These are phyloP conservation scores for Pelomyxa schiedti DNA, from an alignment of 78 protist genomes.

Conservation along the genomic window DNA sequence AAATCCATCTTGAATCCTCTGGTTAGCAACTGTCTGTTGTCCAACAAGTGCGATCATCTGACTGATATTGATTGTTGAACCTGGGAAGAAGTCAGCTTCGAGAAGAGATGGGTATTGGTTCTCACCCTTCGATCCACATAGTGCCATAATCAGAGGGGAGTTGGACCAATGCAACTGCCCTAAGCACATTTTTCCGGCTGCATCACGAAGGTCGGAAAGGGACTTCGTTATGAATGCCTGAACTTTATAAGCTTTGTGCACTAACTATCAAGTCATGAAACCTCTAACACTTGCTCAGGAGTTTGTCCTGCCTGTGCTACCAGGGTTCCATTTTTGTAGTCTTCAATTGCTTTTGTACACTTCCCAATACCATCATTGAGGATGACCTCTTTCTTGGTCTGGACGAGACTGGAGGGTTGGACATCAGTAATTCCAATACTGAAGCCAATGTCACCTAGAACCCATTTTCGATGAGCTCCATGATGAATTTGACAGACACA, in stretches of 20 bases:
- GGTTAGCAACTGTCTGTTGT: conserved; percentile 92
- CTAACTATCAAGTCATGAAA: background rate
- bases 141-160: conserved; percentile 95
- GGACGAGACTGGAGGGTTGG: conserved; percentile 56
- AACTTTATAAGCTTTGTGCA: conserved; percentile 4
- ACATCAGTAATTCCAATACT: conserved; percentile 96
- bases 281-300: conserved; percentile 78
- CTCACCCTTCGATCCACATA: conserved; percentile 98
- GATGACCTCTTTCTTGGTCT: conserved; percentile 47
- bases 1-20: conserved; percentile 95
- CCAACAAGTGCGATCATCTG: conserved; percentile 99
- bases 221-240: conserved; percentile 54
- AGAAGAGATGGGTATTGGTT: background rate
- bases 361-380: conserved; percentile 48
- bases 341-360: conserved; percentile 48
- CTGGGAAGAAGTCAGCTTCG: too few species aligned
- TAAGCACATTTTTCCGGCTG: conserved; percentile 83
- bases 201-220: conserved; percentile 83
- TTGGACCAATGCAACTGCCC: conserved; percentile 63
- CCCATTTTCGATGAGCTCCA: background rate
- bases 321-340: conserved; percentile 51
- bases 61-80: conserved; percentile 91
- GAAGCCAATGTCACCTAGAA: conserved; percentile 76
- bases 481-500: background rate
- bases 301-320: conserved; percentile 75